These are phyloP conservation scores for Discostella pseudostelligera DNA, from an alignment of 108 stramenopile species.

Conservation along the genomic window DNA sequence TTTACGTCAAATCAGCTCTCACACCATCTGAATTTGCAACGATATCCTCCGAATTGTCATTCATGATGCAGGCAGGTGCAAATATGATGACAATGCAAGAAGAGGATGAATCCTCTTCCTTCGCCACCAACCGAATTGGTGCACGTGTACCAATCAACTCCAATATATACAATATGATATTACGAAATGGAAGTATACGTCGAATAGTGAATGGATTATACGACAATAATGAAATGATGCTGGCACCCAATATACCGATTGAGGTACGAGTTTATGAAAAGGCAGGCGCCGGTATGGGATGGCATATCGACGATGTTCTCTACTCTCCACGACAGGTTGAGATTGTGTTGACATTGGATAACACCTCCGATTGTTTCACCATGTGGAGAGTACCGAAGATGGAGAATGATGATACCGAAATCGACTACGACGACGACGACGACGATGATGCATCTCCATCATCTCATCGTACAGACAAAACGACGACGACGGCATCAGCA, in stretches of 20 bases:
- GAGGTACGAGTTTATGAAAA: slow-evolving; percentile 77
- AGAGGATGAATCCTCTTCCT: slow-evolving; percentile 53
- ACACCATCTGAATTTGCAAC: too few species aligned
- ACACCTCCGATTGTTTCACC: slow-evolving; percentile 79
- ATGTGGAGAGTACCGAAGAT: slow-evolving; percentile 44
- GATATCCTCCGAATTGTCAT: too few species aligned
- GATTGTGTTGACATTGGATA: slow-evolving; percentile 74
- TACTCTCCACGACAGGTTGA: slow-evolving; percentile 72
- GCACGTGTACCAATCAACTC: slow-evolving; percentile 27
- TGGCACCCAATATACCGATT: slow-evolving; percentile 49
- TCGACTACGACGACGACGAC: not conserved
- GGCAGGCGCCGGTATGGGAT: slow-evolving; percentile 68
- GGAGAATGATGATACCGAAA: not conserved
- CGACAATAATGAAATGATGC: slow-evolving; percentile 11
- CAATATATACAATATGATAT: slow-evolving; percentile 15
- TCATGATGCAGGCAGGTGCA: too few species aligned
- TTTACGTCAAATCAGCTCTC: slow-evolving; percentile 72
- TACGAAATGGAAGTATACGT: slow-evolving; percentile 43
- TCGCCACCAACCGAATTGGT: slow-evolving; percentile 64
- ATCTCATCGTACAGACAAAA: not conserved
- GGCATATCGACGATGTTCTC: slow-evolving; percentile 73
- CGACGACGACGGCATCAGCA: not conserved
- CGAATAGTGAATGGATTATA: slow-evolving; percentile 38
- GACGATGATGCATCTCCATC: not conserved
- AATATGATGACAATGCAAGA: slow-evolving; percentile 56